These are phyloP conservation scores for Epichloe brachyelytri DNA, from an alignment of 2,329 filamentous ascomycete species.

Conservation along the genomic window DNA sequence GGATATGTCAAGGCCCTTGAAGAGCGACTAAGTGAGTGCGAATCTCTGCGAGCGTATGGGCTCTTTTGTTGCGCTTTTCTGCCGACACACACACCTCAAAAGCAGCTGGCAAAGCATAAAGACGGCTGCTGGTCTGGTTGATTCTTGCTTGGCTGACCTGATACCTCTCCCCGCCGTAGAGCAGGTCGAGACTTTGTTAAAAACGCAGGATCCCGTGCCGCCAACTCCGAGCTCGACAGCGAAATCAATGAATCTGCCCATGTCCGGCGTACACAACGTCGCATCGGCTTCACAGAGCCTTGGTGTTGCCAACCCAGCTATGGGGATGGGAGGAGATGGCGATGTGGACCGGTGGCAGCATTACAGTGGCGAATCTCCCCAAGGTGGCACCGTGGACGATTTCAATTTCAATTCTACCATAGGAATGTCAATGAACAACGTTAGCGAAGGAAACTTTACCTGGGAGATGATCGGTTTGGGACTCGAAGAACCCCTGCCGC, in stretches of 20 bases:
- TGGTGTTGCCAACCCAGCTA: slow-evolving; percentile 29
- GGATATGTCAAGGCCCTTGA: slow-evolving; percentile 92
- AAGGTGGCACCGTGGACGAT: slow-evolving; percentile 35
- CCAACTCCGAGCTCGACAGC: slow-evolving; percentile 13
- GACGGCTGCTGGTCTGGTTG: background rate
- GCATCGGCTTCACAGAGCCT: slow-evolving; percentile 19
- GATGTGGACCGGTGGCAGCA: slow-evolving; percentile 44
- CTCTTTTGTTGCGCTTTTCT: no score
- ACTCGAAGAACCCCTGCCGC: slow-evolving; percentile 45
- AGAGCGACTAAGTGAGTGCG: slow-evolving; percentile 67
- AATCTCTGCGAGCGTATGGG: background rate
- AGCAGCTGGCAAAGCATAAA: no score
- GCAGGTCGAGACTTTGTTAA: slow-evolving; percentile 84
- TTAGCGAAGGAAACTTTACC: slow-evolving; percentile 45
- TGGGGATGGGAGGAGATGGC: slow-evolving; percentile 32
- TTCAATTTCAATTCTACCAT: slow-evolving; percentile 42
- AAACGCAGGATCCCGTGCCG: slow-evolving; percentile 46
- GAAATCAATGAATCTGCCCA: slow-evolving; percentile 18
- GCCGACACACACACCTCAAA: no score
- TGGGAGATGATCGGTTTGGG: slow-evolving; percentile 65
- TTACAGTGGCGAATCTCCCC: slow-evolving; percentile 41
- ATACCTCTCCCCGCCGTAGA: slow-evolving; percentile 34
- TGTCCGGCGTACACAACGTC: slow-evolving; percentile 11
- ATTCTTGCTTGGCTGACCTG: background rate
- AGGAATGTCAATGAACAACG: slow-evolving; percentile 35